phyloP scores from a whole-genome alignment of 768 basidiomycete species.

The Tulasnella sp. region DNA sequence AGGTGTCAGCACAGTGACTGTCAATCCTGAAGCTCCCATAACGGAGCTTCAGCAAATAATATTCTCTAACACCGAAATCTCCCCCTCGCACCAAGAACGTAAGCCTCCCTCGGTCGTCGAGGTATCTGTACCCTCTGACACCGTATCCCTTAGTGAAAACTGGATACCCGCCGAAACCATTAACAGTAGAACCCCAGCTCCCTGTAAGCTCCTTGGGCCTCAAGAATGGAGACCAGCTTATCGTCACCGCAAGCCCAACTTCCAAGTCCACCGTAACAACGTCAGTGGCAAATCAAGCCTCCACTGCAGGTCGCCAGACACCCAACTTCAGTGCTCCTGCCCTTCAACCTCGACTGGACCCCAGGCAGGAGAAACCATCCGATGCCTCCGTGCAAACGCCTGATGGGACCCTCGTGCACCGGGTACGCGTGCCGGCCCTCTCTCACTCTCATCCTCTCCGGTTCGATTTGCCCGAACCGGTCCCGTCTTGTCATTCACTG shows the following conservation, averaged over 20 bases:
- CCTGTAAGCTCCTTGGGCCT: conserved; percentile 78
- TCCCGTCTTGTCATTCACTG: background rate
- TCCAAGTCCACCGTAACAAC: conserved; percentile 13
- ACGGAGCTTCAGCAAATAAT: conserved; percentile 77
- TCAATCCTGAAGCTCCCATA: conserved; percentile 70
- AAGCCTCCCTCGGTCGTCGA: conserved; percentile 30
- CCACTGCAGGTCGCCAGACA: conserved; percentile 20
- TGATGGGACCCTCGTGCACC: conserved; percentile 71
- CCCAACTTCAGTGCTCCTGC: conserved; percentile 37
- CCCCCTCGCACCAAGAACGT: conserved; percentile 79
- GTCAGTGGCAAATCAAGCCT: conserved; percentile 25
- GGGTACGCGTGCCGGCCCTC: conserved; percentile 51
- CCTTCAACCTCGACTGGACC: conserved; percentile 37
- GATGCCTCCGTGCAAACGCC: conserved; percentile 63
- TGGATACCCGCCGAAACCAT: conserved; percentile 80
- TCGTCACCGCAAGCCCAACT: conserved; percentile 52
- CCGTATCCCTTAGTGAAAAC: conserved; percentile 40
- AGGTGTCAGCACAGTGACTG: conserved; percentile 76
- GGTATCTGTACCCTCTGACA: background rate
- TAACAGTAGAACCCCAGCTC: conserved; percentile 73
- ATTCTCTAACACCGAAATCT: conserved; percentile 65
- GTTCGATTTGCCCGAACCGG: conserved; percentile 11
- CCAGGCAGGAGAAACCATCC: conserved; percentile 37
- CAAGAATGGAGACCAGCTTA: conserved; percentile 79
- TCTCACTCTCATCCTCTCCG: background rate